A percentile compares a stretch with the other conserved stretches of the same genome.
phyloP scores from a whole-genome alignment of 768 basidiomycete genomes.

The Psilocybe azurescens region DNA sequence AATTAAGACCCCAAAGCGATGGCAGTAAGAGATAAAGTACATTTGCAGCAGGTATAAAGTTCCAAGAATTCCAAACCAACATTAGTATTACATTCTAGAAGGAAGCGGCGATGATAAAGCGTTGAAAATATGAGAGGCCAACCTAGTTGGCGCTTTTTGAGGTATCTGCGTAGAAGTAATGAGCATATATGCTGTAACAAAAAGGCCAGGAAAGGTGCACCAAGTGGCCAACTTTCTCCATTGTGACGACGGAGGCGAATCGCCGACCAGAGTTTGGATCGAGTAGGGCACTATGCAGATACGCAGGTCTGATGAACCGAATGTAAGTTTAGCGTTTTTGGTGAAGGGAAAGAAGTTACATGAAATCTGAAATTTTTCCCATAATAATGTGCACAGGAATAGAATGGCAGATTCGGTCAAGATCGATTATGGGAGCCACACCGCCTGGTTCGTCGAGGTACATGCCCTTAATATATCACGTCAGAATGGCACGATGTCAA shows the following conservation, averaged over 20 bases:
- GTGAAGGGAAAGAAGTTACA: slow-evolving; percentile 42
- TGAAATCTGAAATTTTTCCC: slow-evolving; percentile 54
- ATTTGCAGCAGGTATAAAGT: not conserved
- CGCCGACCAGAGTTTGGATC: slow-evolving; percentile 38
- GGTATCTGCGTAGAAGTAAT: slow-evolving; percentile 14
- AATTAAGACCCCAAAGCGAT: not conserved
- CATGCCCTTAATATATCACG: slow-evolving; percentile 52
- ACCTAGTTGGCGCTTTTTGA: slow-evolving; percentile 16
- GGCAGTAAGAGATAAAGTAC: not conserved
- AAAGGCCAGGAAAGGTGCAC: slow-evolving; percentile 18
- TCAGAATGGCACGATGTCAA: not conserved
- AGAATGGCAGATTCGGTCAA: slow-evolving; percentile 43
- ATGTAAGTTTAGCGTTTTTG: not conserved
- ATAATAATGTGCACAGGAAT: slow-evolving; percentile 61
- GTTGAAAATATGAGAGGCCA: slow-evolving; percentile 12
- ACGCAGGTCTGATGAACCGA: slow-evolving; percentile 32
- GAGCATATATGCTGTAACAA: not conserved
- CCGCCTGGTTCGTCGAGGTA: slow-evolving; percentile 60
- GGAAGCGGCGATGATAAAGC: not conserved
- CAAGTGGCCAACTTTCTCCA: slow-evolving; percentile 38
- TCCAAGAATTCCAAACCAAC: too few relatives aligned
- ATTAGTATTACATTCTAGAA: not conserved
- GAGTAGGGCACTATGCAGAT: slow-evolving; percentile 40
- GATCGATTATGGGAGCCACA: slow-evolving; percentile 52
- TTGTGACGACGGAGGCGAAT: slow-evolving; percentile 37